Evolutionary conservation across 2,329 filamentous ascomycete genomes (phyloP), one percentile per base, ranked within the genome.

Genomic region (Ilyonectria mors-panacis): DNA sequence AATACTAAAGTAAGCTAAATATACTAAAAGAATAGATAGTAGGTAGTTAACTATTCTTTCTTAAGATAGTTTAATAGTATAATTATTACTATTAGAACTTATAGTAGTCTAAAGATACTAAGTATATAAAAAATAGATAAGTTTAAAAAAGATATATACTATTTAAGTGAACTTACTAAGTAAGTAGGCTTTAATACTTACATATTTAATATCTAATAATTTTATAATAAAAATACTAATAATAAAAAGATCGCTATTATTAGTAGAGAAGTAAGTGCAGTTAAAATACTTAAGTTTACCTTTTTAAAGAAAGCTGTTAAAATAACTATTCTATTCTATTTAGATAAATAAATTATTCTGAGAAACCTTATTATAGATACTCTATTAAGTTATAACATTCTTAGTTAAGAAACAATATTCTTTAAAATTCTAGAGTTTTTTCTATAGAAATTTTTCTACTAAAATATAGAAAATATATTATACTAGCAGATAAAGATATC

Each of bases 261-360:
- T 63, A 93, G 93, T 4, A 93, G 93, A 7, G 93, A 93, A 2
- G 93, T 94, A 13, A 93, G 91, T 60, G 94, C 93, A 2, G 91
- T 97, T 4, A 93, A 97, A 78, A 93, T 93, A 0, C 85, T 97
- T 28, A 93, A 97, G 76, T 97, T 94, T 73, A 93, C 93, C 1
- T 87, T 91, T 12, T 83, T 88, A 13, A 87, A 89, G 47, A 85
- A 89, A 4, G 93, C 93, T 0, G 82, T 84, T 8, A 89, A 93
- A 74, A 91, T 91, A 0, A 91, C 90, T 63, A 90, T 97, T 33
- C 86, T 97, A 12, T 89, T 93, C 0, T 87, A 93, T 23, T 93
- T 90, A 15, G 93, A 95, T 73, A 96, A 95, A 78, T 95, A 93
- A 93, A 93, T 96, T 68, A 95, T 95, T 59, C 94, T 94, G 0